Percentiles rank a stretch among this genome's conserved stretches.
Evolutionary conservation across 192 early-diverging fungal species (phyloP).

Genomic region (Coemansia sp.): DNA sequence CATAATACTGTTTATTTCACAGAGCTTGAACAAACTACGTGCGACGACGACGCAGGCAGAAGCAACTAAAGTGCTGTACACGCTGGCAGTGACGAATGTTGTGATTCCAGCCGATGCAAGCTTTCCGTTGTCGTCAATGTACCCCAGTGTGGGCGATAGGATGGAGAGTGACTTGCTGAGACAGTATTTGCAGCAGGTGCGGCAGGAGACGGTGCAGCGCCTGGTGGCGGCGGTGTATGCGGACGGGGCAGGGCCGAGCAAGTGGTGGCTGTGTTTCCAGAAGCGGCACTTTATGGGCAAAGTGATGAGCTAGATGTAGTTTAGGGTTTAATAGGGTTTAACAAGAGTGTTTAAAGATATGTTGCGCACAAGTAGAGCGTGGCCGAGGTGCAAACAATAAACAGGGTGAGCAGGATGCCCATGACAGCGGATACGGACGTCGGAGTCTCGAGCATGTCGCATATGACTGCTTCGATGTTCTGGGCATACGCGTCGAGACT

Average conservation of each 20-base stretch:
- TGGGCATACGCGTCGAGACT: slow-evolving; percentile 65
- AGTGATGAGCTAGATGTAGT: slow-evolving; percentile 54
- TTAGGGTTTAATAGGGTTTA: background rate
- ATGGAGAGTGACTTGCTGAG: slow-evolving; percentile 78
- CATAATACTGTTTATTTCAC: slow-evolving; percentile 87
- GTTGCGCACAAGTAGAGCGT: background rate
- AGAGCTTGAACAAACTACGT: slow-evolving; percentile 70
- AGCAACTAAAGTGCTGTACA: slow-evolving; percentile 74
- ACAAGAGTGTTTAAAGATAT: background rate
- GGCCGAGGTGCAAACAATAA: slow-evolving; percentile 29
- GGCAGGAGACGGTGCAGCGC: slow-evolving; percentile 82
- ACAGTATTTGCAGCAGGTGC: slow-evolving; percentile 86
- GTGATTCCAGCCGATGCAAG: slow-evolving; percentile 87
- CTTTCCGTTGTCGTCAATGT: slow-evolving; percentile 94
- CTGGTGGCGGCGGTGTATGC: slow-evolving; percentile 76
- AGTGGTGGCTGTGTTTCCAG: slow-evolving; percentile 99
- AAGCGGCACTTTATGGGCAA: slow-evolving; percentile 99
- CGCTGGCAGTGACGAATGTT: slow-evolving; percentile 87
- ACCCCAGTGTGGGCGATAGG: slow-evolving; percentile 66
- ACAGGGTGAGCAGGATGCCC: slow-evolving; percentile 37
- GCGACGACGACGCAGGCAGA: slow-evolving; percentile 66
- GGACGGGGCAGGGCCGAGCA: slow-evolving; percentile 73
- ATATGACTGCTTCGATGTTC: slow-evolving; percentile 67
- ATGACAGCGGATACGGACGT: slow-evolving; percentile 23
- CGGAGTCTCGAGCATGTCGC: slow-evolving; percentile 35